phyloP scores from a whole-genome alignment of 208 protist species.

The Acanthamoeba lenticulata region DNA sequence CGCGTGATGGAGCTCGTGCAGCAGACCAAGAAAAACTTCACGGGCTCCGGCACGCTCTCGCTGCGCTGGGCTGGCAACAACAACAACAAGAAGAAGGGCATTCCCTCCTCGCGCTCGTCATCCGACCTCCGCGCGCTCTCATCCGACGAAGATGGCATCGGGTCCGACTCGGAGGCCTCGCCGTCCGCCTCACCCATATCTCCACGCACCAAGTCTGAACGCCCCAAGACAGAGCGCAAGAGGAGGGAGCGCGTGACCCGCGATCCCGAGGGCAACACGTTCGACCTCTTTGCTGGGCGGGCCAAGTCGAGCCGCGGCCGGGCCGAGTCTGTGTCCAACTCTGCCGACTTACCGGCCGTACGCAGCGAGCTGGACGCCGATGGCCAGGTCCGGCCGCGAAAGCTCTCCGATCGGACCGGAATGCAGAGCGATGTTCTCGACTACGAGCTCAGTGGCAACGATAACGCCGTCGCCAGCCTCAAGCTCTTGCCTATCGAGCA shows the following conservation, averaged over 20 bases:
- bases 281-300: not conserved
- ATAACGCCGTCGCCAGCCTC: not conserved
- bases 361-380: not conserved
- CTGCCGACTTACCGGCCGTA: not conserved
- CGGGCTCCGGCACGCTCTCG: not conserved
- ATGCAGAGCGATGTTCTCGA: not conserved
- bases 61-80: not conserved
- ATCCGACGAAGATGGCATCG: not conserved
- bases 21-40: not conserved
- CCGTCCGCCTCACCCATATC: not conserved
- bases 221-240: not conserved
- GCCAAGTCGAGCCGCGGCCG: not conserved
- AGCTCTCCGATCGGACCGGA: too few relatives aligned
- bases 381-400: too few relatives aligned
- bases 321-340: not conserved
- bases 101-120: not conserved
- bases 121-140: not conserved
- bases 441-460: not conserved
- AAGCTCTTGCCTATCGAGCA: not conserved
- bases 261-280: not conserved
- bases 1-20: not conserved
- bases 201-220: not conserved
- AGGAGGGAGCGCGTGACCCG: not conserved
- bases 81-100: not conserved
- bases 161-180: not conserved